phyloP scores from a whole-genome alignment of 805 yeast species.

The Pichia pseudocactophila region DNA sequence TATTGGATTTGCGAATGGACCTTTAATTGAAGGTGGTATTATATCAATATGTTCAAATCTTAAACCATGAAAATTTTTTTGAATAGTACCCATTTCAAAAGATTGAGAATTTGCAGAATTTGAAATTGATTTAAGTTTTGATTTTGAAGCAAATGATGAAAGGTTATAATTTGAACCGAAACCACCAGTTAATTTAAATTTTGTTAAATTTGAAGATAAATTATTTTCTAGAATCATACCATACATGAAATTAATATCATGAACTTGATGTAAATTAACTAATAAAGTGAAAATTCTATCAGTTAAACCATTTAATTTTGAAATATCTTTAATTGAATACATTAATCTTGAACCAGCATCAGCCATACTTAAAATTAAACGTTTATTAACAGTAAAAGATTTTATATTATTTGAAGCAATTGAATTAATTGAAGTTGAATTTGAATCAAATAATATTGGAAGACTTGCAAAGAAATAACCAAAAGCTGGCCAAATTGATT shows the following conservation, averaged over 20 bases:
- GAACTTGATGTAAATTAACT: slow-evolving; percentile 74
- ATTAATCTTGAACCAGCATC: slow-evolving; percentile 92
- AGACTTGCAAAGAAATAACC: slow-evolving; percentile 88
- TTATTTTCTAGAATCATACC: slow-evolving; percentile 25
- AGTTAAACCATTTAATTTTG: slow-evolving; percentile 86
- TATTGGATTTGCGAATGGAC: slow-evolving; percentile 49
- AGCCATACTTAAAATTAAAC: slow-evolving; percentile 82
- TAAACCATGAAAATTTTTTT: slow-evolving; percentile 66
- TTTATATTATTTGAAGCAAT: slow-evolving; percentile 48
- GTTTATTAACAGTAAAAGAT: slow-evolving; percentile 81
- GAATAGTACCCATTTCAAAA: slow-evolving; percentile 55
- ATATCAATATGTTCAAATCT: slow-evolving; percentile 78
- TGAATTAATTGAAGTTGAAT: slow-evolving; percentile 15
- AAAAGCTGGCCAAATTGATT: slow-evolving; percentile 90
- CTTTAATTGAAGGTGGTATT: slow-evolving; percentile 61
- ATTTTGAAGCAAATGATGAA: slow-evolving; percentile 25
- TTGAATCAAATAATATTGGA: slow-evolving; percentile 60
- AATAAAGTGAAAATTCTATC: slow-evolving; percentile 73
- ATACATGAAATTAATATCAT: slow-evolving; percentile 48
- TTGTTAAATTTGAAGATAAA: too few relatives aligned
- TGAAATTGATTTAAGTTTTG: slow-evolving; percentile 18
- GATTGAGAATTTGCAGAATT: slow-evolving; percentile 36
- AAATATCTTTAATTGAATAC: slow-evolving; percentile 88
- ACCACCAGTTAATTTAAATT: slow-evolving; percentile 17
- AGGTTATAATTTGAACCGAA: slow-evolving; percentile 25